phyloP scores from a whole-genome alignment of 768 basidiomycete genomes.

The Lepiota venenata region DNA sequence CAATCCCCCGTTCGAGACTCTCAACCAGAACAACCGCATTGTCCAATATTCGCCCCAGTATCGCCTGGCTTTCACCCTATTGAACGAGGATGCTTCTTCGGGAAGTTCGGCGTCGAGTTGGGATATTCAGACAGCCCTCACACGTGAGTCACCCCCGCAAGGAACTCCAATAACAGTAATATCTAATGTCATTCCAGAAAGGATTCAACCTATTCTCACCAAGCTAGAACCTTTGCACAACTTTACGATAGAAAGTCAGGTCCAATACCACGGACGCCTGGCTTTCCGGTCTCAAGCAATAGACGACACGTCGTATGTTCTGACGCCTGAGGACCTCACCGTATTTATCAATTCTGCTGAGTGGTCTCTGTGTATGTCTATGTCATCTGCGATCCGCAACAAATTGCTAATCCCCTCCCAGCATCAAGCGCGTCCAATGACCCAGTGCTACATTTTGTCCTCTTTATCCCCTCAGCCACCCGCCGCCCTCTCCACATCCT shows the following conservation, averaged over 20 bases:
- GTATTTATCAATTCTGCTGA: slow-evolving; percentile 95
- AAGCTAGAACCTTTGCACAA: slow-evolving; percentile 73
- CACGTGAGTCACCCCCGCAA: slow-evolving; percentile 42
- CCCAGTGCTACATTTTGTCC: slow-evolving; percentile 88
- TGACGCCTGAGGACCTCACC: slow-evolving; percentile 81
- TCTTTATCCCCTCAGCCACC: slow-evolving; percentile 77
- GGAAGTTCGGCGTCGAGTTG: slow-evolving; percentile 61
- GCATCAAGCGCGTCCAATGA: slow-evolving; percentile 93
- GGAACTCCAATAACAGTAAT: not conserved
- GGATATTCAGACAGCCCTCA: slow-evolving; percentile 66
- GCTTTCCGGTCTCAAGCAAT: slow-evolving; percentile 63
- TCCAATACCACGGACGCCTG: slow-evolving; percentile 88
- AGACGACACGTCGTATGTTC: slow-evolving; percentile 42
- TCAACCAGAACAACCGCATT: slow-evolving; percentile 27
- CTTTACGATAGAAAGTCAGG: slow-evolving; percentile 92
- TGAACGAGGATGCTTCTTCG: slow-evolving; percentile 84
- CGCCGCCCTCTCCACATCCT: slow-evolving; percentile 71
- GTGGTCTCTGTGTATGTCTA: slow-evolving; percentile 80
- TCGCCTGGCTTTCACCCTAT: slow-evolving; percentile 86
- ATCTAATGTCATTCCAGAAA: slow-evolving; percentile 25
- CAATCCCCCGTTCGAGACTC: not conserved
- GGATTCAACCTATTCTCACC: slow-evolving; percentile 64
- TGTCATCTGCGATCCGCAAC: not conserved
- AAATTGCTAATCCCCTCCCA: slow-evolving; percentile 25
- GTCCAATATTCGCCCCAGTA: slow-evolving; percentile 80